Percentiles rank a stretch among this genome's conserved stretches.
These are phyloP conservation scores for Coemansia sp. DNA, from an alignment of 192 early-diverging fungal species.

Conservation along the genomic window DNA sequence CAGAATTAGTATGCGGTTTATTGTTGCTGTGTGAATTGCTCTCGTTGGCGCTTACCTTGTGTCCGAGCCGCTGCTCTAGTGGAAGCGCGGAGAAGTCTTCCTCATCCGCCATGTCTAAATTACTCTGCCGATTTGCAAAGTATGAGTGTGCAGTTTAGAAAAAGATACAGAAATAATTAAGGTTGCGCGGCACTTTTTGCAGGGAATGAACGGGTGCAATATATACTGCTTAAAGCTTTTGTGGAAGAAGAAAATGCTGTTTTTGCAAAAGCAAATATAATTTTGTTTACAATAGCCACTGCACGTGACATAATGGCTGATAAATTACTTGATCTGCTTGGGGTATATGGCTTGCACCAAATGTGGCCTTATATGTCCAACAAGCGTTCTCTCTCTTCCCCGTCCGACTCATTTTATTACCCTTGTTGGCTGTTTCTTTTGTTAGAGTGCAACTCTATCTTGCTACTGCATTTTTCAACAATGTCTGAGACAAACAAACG, in stretches of 20 bases:
- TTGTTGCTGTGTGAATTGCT: background rate
- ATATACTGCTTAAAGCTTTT: background rate
- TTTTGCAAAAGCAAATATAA: too few relatives aligned
- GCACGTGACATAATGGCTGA: too few relatives aligned
- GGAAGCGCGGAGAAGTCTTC: constrained; percentile 78
- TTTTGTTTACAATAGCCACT: too few relatives aligned
- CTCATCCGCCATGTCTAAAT: constrained; percentile 52
- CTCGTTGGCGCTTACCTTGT: constrained; percentile 63
- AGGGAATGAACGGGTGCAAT: background rate
- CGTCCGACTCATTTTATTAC: background rate
- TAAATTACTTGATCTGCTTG: too few relatives aligned
- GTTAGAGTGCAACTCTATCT: background rate
- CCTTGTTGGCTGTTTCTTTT: background rate
- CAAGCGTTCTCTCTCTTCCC: background rate
- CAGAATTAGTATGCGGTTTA: too few relatives aligned
- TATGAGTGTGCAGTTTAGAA: background rate
- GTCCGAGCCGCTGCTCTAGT: constrained; percentile 72
- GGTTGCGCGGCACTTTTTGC: background rate
- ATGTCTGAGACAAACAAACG: background rate
- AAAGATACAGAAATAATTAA: background rate
- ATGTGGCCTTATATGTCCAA: too few relatives aligned
- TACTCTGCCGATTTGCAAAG: background rate
- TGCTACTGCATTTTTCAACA: background rate
- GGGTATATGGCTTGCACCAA: too few relatives aligned
- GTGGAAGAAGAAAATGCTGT: too few relatives aligned